Conservation (phyloP, 768 basidiomycete species). For the Rubroboletus satanas region DNA sequence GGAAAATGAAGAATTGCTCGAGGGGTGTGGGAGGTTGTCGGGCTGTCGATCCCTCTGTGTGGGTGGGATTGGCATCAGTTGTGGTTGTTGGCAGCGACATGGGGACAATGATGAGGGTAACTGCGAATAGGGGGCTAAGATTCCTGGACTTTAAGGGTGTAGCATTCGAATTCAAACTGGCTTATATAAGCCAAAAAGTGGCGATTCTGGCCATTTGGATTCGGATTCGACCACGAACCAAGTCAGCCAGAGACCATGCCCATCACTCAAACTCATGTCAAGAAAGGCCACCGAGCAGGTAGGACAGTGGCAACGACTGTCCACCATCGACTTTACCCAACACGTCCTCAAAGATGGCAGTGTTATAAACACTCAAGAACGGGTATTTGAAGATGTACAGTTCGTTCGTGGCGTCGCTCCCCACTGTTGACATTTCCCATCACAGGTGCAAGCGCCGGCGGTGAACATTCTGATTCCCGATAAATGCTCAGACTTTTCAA, state of each 20-base stretch:
- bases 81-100: too few relatives aligned
- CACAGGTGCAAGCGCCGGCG: constrained; percentile 95
- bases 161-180: too few relatives aligned
- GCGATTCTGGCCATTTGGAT: too few relatives aligned
- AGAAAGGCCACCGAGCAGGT: constrained; percentile 35
- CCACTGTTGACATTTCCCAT: constrained; percentile 4
- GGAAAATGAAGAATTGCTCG: too few relatives aligned
- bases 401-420: background rate
- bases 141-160: too few relatives aligned
- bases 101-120: too few relatives aligned
- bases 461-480: constrained; percentile 68
- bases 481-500: constrained; percentile 89
- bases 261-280: constrained; percentile 33
- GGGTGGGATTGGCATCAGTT: too few relatives aligned
- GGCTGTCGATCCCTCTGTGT: too few relatives aligned
- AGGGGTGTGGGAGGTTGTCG: too few relatives aligned
- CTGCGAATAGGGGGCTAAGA: too few relatives aligned
- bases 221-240: too few relatives aligned
- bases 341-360: constrained; percentile 92
- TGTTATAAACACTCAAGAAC: constrained; percentile 87
- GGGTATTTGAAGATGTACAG: constrained; percentile 92
- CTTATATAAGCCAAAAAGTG: too few relatives aligned
- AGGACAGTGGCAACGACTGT: constrained; percentile 43
- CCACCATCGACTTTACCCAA: constrained; percentile 84
- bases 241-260: constrained; percentile 25